Conservation (phyloP, 345 rosid genomes). For the Linum trigynum region DNA sequence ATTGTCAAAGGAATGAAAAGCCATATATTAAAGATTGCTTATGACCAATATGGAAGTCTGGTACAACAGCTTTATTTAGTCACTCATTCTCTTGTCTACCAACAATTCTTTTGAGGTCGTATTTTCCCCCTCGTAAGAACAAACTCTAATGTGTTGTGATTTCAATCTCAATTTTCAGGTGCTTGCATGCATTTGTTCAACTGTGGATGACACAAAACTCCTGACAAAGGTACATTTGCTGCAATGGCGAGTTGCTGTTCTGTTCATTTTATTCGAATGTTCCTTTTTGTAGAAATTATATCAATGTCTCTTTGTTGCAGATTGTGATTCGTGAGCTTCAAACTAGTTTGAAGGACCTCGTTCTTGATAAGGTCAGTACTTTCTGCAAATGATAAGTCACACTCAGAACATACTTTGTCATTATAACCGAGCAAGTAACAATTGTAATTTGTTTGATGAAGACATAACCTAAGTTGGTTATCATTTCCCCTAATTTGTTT, state of each 20-base stretch:
- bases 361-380: conserved; percentile 61
- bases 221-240: conserved; percentile 52
- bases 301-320: conserved; percentile 35
- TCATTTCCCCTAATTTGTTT: not conserved
- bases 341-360: conserved; percentile 47
- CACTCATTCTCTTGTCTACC: not conserved
- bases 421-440: too few relatives aligned
- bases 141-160: conserved; percentile 1
- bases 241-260: conserved; percentile 1
- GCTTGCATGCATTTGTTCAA: conserved; percentile 56
- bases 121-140: conserved; percentile 2
- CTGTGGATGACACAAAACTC: conserved; percentile 91
- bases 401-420: too few relatives aligned
- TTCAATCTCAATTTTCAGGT: conserved; percentile 38
- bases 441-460: too few relatives aligned
- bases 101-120: conserved; percentile 1
- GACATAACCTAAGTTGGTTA: not conserved
- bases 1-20: conserved; percentile 80
- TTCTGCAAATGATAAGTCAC: conserved; percentile 2
- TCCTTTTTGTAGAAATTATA: conserved; percentile 15
- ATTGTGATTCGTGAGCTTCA: conserved; percentile 67
- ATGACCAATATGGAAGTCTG: conserved; percentile 68
- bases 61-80: conserved; percentile 24
- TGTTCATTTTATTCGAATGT: conserved; percentile 2
- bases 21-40: conserved; percentile 52